These are phyloP conservation scores for Murraya paniculata DNA, from an alignment of 345 rosid species.

Conservation along the genomic window DNA sequence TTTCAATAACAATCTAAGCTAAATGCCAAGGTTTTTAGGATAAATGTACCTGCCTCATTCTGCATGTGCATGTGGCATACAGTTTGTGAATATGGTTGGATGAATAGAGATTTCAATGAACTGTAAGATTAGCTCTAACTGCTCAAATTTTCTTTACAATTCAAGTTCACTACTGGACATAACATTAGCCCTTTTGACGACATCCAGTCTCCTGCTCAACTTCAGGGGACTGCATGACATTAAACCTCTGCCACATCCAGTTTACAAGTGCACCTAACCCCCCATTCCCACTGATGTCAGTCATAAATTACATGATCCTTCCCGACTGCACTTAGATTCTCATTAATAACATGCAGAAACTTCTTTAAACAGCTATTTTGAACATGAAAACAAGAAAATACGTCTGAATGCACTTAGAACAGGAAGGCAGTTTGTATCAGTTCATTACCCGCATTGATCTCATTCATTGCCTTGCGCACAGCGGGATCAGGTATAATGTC, in stretches of 20 bases:
- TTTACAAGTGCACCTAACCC: not conserved
- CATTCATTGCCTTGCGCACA: conserved; percentile 96
- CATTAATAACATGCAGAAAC: not conserved
- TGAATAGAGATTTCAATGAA: not conserved
- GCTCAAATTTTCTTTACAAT: not conserved
- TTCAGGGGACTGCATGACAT: not conserved
- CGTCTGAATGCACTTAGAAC: not conserved
- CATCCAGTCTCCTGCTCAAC: not conserved
- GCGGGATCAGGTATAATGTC: conserved; percentile 90
- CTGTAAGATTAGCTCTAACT: not conserved
- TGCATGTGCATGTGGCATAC: not conserved
- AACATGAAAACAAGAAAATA: not conserved
- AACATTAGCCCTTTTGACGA: not conserved
- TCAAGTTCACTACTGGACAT: not conserved
- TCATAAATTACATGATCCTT: not conserved
- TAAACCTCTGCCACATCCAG: not conserved
- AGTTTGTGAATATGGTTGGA: not conserved
- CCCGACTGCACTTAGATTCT: not conserved
- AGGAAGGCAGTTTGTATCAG: not conserved
- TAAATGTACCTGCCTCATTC: not conserved
- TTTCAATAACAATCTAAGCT: too few relatives aligned
- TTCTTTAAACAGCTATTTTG: not conserved
- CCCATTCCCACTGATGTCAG: not conserved
- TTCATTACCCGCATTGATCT: conserved; percentile 88
- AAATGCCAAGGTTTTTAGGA: not conserved